phyloP scores from a whole-genome alignment of 306 rosid species.

The Comarum palustre region DNA sequence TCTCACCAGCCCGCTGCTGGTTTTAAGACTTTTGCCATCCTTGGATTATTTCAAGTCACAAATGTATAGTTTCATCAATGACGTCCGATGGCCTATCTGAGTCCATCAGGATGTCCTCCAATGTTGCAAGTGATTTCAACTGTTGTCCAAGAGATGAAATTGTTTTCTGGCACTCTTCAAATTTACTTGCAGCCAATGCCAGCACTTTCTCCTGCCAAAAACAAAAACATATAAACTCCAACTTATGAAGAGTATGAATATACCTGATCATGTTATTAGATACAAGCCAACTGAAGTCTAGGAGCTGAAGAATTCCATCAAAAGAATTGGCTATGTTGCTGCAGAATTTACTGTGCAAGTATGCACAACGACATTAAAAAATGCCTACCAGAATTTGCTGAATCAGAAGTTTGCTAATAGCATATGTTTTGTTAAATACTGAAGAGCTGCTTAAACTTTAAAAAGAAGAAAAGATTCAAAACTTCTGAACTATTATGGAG shows the following conservation, averaged over 20 bases:
- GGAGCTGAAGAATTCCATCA: neutral
- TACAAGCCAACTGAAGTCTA: neutral
- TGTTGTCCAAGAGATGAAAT: conserved; percentile 74
- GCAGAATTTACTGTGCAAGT: neutral
- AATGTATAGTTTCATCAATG: conserved; percentile 25
- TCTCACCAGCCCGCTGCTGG: conserved; percentile 1
- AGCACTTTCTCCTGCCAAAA: conserved; percentile 65
- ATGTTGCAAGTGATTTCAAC: conserved; percentile 56
- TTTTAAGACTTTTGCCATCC: conserved; percentile 16
- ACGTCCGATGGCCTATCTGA: conserved; percentile 35
- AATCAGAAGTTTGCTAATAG: neutral
- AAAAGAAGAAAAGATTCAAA: neutral
- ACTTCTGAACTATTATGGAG: neutral
- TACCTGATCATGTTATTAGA: neutral
- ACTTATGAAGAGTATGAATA: neutral
- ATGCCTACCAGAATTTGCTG: neutral
- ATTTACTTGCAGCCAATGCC: conserved; percentile 57
- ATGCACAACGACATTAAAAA: neutral
- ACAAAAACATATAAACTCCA: conserved; percentile 18
- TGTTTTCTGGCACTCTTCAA: conserved; percentile 77
- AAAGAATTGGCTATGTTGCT: neutral
- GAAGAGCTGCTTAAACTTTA: neutral
- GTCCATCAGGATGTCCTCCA: conserved; percentile 65
- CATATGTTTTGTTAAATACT: neutral
- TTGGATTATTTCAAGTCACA: conserved; percentile 24